phyloP scores from a whole-genome alignment of 192 early-diverging fungal species.

The Backusella liffmaniae region DNA sequence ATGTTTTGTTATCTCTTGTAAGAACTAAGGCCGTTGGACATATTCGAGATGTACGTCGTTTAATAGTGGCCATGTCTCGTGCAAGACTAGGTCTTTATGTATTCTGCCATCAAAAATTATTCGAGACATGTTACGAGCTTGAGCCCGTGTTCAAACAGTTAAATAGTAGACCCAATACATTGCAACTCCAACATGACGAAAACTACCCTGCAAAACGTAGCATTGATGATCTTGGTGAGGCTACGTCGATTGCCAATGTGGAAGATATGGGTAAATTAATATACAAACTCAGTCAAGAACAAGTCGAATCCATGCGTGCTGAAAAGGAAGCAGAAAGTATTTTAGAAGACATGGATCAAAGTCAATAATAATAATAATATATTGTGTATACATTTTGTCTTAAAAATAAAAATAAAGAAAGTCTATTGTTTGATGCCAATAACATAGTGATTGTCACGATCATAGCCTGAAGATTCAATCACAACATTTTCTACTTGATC shows the following conservation, averaged over 20 bases:
- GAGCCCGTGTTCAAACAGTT: conserved; percentile 63
- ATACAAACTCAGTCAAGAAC: conserved; percentile 64
- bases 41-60: conserved; percentile 86
- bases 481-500: conserved; percentile 45
- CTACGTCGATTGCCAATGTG: conserved; percentile 46
- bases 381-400: conserved; percentile 1
- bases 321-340: conserved; percentile 4
- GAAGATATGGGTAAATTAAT: conserved; percentile 64
- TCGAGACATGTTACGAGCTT: conserved; percentile 84
- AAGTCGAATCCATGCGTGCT: conserved; percentile 40
- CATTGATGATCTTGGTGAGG: conserved; percentile 36
- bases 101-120: conserved; percentile 74
- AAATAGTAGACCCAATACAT: conserved; percentile 59
- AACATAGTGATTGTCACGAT: conserved; percentile 95
- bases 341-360: background rate
- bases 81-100: conserved; percentile 94
- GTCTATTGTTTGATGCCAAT: conserved; percentile 40
- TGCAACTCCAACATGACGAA: conserved; percentile 59
- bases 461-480: conserved; percentile 80
- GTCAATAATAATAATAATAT: background rate
- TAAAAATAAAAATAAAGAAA: background rate
- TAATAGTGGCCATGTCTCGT: conserved; percentile 93
- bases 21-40: conserved; percentile 89
- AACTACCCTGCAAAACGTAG: conserved; percentile 34
- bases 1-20: conserved; percentile 91